phyloP scores from a whole-genome alignment of 2,329 filamentous ascomycete species.

The Curvularia sp. region DNA sequence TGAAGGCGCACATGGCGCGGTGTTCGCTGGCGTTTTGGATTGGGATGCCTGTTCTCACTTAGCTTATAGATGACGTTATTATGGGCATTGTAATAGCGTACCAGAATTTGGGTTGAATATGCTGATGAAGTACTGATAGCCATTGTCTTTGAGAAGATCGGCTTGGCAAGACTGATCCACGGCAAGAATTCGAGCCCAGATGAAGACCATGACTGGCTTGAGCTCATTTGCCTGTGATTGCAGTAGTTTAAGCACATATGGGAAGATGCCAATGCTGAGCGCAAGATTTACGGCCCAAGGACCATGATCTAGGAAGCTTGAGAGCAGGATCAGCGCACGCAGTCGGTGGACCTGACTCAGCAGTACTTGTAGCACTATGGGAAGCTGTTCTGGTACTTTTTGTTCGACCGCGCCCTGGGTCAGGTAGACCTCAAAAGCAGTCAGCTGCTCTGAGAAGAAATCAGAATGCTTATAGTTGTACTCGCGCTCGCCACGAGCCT shows the following conservation, averaged over 20 bases:
- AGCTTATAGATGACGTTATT: constrained; percentile 10
- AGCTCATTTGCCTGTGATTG: constrained; percentile 94
- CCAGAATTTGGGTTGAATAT: constrained; percentile 84
- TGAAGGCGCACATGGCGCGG: constrained; percentile 98
- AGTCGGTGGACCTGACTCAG: constrained; percentile 94
- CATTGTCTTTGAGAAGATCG: constrained; percentile 94
- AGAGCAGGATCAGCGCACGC: constrained; percentile 86
- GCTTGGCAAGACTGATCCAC: constrained; percentile 94
- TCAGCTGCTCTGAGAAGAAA: constrained; percentile 97
- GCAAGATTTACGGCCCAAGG: constrained; percentile 99
- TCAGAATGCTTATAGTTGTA: constrained; percentile 94
- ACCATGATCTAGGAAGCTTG: constrained; percentile 91
- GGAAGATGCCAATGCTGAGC: constrained; percentile 96
- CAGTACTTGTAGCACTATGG: constrained; percentile 93
- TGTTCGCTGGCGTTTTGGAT: constrained; percentile 91
- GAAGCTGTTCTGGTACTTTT: constrained; percentile 90
- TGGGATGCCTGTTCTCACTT: constrained; percentile 65
- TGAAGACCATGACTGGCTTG: constrained; percentile 99
- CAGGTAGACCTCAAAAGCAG: constrained; percentile 95
- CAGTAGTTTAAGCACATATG: constrained; percentile 95
- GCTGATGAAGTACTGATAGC: constrained; percentile 94
- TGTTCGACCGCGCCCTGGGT: constrained; percentile 82
- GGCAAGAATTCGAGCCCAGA: constrained; percentile 94
- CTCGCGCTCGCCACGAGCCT: constrained; percentile 74
- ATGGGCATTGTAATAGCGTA: constrained; percentile 11